Conservation (phyloP, 2,329 filamentous ascomycete species). For the Botryotinia convoluta region DNA sequence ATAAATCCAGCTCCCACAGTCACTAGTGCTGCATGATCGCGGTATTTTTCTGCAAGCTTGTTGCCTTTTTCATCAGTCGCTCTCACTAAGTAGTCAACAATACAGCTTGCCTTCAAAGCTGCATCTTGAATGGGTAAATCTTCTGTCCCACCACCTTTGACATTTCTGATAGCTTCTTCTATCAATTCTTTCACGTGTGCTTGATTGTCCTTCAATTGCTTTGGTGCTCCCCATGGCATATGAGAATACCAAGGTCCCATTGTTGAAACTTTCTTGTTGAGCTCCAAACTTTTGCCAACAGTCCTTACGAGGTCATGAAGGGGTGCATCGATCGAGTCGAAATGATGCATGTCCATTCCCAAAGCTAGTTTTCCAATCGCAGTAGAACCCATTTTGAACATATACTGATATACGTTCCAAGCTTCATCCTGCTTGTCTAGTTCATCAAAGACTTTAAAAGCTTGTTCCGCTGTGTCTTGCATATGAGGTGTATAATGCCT, state of each 20-base stretch:
- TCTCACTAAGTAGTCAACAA: conserved; percentile 40
- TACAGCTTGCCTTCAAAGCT: conserved; percentile 39
- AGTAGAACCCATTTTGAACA: conserved; percentile 48
- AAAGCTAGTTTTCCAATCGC: conserved; percentile 46
- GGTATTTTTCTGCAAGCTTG: conserved; percentile 42
- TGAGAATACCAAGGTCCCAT: conserved; percentile 46
- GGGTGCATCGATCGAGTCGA: conserved; percentile 41
- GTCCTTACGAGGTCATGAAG: conserved; percentile 43
- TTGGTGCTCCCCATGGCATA: conserved; percentile 47
- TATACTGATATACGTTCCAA: conserved; percentile 51
- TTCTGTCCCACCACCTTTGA: conserved; percentile 37
- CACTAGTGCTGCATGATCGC: conserved; percentile 39
- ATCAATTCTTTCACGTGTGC: conserved; percentile 42
- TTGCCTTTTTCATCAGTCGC: conserved; percentile 45
- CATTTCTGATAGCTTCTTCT: conserved; percentile 38
- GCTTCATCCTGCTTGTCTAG: conserved; percentile 31
- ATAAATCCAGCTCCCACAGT: conserved; percentile 47
- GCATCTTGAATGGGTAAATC: conserved; percentile 41
- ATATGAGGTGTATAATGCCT: conserved; percentile 33
- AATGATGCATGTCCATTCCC: conserved; percentile 47
- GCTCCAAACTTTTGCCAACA: conserved; percentile 42
- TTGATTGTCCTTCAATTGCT: conserved; percentile 28
- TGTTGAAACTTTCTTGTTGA: conserved; percentile 48
- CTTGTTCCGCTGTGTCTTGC: conserved; percentile 25
- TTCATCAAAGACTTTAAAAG: conserved; percentile 31